Evolutionary conservation across 2,329 filamentous ascomycete genomes (phyloP), one percentile per base, ranked within the genome.

Genomic region (Colletotrichum sp.): DNA sequence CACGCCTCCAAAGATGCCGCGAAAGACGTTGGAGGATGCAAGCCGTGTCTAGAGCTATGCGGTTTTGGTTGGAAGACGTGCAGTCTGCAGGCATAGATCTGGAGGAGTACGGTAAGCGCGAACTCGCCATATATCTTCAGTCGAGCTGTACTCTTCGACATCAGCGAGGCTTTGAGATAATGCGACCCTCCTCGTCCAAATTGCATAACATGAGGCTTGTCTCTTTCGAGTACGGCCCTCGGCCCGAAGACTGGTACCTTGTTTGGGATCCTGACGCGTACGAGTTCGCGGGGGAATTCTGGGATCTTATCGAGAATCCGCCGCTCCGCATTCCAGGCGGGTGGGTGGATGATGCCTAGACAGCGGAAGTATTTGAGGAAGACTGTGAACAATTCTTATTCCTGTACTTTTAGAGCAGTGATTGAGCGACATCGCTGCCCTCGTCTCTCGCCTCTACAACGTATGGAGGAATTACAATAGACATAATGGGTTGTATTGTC

Each of bases 401-500:
- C 16, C 5, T 11, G 8, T 44, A 44, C 39, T 11, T 44, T 5
- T 4, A 11, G 9, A 44, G 5, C 5, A 44, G 39, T 44, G 39
- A 1, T 0, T 6, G 5, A n/a, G 8, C 11, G 39, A 3, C 1
- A 44, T 44, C 1, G 19, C 16, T 44, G 5, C 16, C 11, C 5
- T 44, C 1, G 19, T 12, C 5, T 44, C 39, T 44, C 19, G 8
- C 39, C 8, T 44, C 4, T 4, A n/a, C 5, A 44, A 6, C 5
- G 39, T 11, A 5, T 6, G 8, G 3, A 44, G 16, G 39, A 3
- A 44, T n/a, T 11, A 0, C 8, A 44, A 6, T 44, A 19, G 16
- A 1, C 0, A n/a, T 0, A 11, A 6, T 44, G 39, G 8, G 8
- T n/a, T 44, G 1, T 3, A 6, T n/a, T 11, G 3, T 44, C 19